These are phyloP conservation scores for Laburnicola sp. DNA, from an alignment of 2,329 filamentous ascomycete genomes.

Conservation along the genomic window DNA sequence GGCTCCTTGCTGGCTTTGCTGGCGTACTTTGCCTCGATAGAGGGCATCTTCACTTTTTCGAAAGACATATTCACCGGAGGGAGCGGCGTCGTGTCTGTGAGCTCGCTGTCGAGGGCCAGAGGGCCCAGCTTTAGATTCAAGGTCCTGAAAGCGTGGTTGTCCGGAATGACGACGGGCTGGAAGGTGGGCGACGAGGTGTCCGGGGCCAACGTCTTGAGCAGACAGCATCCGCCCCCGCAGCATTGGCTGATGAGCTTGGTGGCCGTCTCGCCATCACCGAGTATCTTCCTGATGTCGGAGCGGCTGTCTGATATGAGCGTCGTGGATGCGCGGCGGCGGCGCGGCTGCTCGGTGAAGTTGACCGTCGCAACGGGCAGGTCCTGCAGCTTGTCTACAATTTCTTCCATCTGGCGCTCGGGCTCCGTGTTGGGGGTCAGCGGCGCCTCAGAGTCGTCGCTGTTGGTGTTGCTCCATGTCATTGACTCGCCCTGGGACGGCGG, in stretches of 20 bases:
- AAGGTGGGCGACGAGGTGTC: slow-evolving; percentile 50
- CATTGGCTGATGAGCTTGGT: slow-evolving; percentile 65
- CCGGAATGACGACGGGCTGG: slow-evolving; percentile 61
- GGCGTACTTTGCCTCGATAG: slow-evolving; percentile 47
- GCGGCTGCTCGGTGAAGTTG: slow-evolving; percentile 42
- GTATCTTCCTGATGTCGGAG: slow-evolving; percentile 60
- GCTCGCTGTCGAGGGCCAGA: slow-evolving; percentile 68
- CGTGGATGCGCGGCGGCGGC: slow-evolving; percentile 67
- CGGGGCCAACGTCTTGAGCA: slow-evolving; percentile 58
- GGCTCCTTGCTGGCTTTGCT: slow-evolving; percentile 63
- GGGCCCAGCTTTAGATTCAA: slow-evolving; percentile 75
- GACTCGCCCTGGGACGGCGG: slow-evolving; percentile 48
- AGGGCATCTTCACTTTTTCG: slow-evolving; percentile 60
- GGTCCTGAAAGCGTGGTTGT: slow-evolving; percentile 82
- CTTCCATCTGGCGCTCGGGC: slow-evolving; percentile 46
- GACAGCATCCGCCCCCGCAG: slow-evolving; percentile 68
- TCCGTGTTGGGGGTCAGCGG: slow-evolving; percentile 51
- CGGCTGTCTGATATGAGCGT: slow-evolving; percentile 64
- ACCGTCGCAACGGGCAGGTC: slow-evolving; percentile 42
- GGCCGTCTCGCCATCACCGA: slow-evolving; percentile 59
- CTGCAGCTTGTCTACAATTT: slow-evolving; percentile 48
- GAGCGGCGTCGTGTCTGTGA: slow-evolving; percentile 72
- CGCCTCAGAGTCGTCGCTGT: slow-evolving; percentile 48
- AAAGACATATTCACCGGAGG: slow-evolving; percentile 77
- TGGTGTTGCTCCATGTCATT: slow-evolving; percentile 46